phyloP scores from a whole-genome alignment of 2,329 filamentous ascomycete species.

The Fusarium miscanthi region DNA sequence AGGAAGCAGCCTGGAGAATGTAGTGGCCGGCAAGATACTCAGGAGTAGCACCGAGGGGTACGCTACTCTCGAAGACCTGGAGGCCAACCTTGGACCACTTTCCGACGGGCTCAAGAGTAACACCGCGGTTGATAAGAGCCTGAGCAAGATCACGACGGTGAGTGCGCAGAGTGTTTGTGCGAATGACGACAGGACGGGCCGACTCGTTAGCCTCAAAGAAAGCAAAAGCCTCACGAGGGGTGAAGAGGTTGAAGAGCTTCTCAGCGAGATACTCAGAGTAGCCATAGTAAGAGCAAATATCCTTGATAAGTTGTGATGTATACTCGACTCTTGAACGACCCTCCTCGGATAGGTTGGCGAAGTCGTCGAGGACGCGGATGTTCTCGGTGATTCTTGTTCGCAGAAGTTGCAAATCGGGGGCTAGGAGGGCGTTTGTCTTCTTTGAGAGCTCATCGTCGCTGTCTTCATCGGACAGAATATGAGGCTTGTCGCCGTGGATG shows the following conservation, averaged over 20 bases:
- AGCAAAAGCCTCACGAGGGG: slow-evolving; percentile 91
- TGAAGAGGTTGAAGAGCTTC: slow-evolving; percentile 93
- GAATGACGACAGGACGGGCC: slow-evolving; percentile 90
- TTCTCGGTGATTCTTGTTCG: slow-evolving; percentile 92
- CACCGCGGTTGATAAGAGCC: slow-evolving; percentile 93
- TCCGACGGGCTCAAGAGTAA: slow-evolving; percentile 94
- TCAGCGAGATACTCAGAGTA: slow-evolving; percentile 96
- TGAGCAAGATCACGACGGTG: slow-evolving; percentile 85
- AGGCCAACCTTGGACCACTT: slow-evolving; percentile 99
- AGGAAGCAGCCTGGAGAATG: slow-evolving; percentile 95
- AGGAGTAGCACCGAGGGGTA: slow-evolving; percentile 90
- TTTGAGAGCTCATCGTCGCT: slow-evolving; percentile 70
- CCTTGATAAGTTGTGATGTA: slow-evolving; percentile 84
- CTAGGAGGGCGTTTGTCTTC: slow-evolving; percentile 73
- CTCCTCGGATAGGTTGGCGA: slow-evolving; percentile 82
- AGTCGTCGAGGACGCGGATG: slow-evolving; percentile 89
- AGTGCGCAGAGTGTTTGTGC: slow-evolving; percentile 92
- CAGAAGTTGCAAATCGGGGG: slow-evolving; percentile 90
- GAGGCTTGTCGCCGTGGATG: slow-evolving; percentile 80
- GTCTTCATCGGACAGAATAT: slow-evolving; percentile 71
- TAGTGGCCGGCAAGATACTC: slow-evolving; percentile 98
- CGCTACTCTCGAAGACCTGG: slow-evolving; percentile 91
- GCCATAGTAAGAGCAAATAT: slow-evolving; percentile 96
- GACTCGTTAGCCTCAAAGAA: slow-evolving; percentile 99
- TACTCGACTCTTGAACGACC: slow-evolving; percentile 89